Conservation (phyloP, 495 filamentous ascomycete species). For the Penicillium antarcticum region DNA sequence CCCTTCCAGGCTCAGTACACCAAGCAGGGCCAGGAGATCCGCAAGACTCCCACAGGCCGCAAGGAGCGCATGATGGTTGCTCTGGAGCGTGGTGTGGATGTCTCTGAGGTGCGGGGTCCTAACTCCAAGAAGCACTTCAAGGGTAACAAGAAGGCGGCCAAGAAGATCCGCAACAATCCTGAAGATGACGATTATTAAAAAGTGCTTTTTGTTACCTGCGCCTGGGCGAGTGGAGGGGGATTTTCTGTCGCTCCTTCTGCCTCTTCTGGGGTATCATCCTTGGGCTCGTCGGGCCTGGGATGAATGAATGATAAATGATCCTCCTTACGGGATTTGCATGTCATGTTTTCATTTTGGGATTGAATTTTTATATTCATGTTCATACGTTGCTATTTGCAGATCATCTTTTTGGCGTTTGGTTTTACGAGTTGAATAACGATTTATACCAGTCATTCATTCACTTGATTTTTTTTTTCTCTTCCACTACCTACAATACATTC, state of each 20-base stretch:
- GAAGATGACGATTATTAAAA: constrained; percentile 41
- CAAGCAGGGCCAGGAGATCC: constrained; percentile 65
- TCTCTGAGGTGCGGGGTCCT: constrained; percentile 68
- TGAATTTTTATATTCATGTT: constrained; percentile 1
- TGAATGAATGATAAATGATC: constrained; percentile 11
- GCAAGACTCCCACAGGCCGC: constrained; percentile 72
- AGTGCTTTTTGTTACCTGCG: constrained; percentile 16
- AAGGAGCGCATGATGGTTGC: constrained; percentile 85
- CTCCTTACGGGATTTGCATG: constrained; percentile 20
- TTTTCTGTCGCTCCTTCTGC: background rate
- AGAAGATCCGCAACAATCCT: constrained; percentile 47
- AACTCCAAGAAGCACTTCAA: constrained; percentile 95
- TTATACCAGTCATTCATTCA: constrained; percentile 13
- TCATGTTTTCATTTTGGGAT: constrained; percentile 11
- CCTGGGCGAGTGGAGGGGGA: background rate
- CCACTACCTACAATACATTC: too few relatives aligned
- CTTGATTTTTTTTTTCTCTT: background rate
- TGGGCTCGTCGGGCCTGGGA: constrained; percentile 4
- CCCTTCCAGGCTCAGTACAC: constrained; percentile 86
- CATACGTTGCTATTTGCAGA: constrained; percentile 4
- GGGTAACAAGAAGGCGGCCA: constrained; percentile 65
- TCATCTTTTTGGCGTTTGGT: constrained; percentile 7
- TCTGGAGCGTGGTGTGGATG: constrained; percentile 78
- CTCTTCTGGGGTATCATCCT: constrained; percentile 8
- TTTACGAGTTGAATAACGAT: constrained; percentile 12